phyloP scores from a whole-genome alignment of 371 early-diverging fungal species.

The Mortierella sp. region DNA sequence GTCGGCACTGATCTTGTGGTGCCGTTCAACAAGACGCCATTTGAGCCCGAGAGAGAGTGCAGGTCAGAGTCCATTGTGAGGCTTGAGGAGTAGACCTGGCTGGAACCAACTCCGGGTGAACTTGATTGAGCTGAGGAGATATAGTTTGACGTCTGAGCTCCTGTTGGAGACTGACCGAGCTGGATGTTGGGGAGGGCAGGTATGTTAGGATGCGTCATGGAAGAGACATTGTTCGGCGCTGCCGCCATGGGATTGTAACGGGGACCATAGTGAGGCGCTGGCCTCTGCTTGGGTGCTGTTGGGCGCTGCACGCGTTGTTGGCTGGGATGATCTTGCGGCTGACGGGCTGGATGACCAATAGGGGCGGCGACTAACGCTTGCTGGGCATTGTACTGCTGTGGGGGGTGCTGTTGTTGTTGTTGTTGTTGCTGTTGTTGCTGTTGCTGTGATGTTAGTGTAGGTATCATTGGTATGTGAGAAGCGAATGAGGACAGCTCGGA shows the following conservation, averaged over 20 bases:
- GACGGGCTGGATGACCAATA: neutral
- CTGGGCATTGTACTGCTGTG: neutral
- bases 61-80: neutral
- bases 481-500: conserved; percentile 6
- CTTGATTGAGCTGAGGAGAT: neutral
- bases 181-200: neutral
- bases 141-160: neutral
- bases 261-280: neutral
- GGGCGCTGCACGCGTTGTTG: conserved; percentile 6
- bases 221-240: neutral
- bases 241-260: conserved; percentile 6
- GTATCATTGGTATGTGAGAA: neutral
- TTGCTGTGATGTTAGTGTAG: neutral
- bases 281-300: neutral
- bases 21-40: neutral
- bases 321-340: neutral
- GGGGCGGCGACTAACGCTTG: neutral
- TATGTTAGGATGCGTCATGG: neutral
- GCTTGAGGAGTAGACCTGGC: neutral
- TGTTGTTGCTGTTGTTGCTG: neutral
- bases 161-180: neutral
- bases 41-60: conserved; percentile 4
- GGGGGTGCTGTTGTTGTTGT: neutral
- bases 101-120: conserved; percentile 2
- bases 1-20: neutral